Conservation (phyloP, 331 rosid genomes). For the Cydonia oblonga region DNA sequence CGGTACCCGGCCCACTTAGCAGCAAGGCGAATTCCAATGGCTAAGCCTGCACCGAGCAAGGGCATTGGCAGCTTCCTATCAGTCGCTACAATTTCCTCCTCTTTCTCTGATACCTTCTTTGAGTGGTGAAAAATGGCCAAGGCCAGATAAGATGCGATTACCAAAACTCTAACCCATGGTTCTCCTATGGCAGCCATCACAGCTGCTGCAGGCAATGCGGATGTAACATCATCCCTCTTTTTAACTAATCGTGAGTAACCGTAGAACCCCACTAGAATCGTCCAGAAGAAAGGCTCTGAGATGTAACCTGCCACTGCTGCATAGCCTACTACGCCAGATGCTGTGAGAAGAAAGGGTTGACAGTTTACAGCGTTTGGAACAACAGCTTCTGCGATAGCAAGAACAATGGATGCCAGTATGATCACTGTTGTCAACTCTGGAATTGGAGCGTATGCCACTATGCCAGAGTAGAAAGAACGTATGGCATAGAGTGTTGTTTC, state of each 20-base stretch:
- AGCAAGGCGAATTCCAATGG: constrained; percentile 63
- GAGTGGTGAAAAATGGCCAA: constrained; percentile 55
- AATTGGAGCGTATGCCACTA: constrained; percentile 64
- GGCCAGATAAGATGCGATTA: constrained; percentile 41
- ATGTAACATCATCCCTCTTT: constrained; percentile 59
- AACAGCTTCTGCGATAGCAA: constrained; percentile 69
- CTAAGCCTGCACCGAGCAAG: constrained; percentile 52
- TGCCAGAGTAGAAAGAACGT: constrained; percentile 65
- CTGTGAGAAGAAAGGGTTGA: constrained; percentile 65
- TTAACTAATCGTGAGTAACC: constrained; percentile 51
- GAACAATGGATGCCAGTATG: constrained; percentile 51
- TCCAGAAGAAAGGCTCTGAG: constrained; percentile 88
- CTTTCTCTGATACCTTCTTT: constrained; percentile 26
- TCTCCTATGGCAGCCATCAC: constrained; percentile 82
- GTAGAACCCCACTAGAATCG: constrained; percentile 49
- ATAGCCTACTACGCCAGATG: constrained; percentile 62
- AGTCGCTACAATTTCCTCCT: constrained; percentile 25
- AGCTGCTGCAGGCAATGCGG: constrained; percentile 71
- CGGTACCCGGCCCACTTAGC: constrained; percentile 85
- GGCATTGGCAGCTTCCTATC: constrained; percentile 52
- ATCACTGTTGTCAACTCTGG: constrained; percentile 46
- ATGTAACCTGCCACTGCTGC: constrained; percentile 64
- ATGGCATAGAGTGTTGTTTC: constrained; percentile 47
- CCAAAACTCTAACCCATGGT: constrained; percentile 78
- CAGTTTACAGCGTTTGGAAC: constrained; percentile 46